phyloP scores from a whole-genome alignment of 495 filamentous ascomycete genomes.

The Penicillium maclennaniae region DNA sequence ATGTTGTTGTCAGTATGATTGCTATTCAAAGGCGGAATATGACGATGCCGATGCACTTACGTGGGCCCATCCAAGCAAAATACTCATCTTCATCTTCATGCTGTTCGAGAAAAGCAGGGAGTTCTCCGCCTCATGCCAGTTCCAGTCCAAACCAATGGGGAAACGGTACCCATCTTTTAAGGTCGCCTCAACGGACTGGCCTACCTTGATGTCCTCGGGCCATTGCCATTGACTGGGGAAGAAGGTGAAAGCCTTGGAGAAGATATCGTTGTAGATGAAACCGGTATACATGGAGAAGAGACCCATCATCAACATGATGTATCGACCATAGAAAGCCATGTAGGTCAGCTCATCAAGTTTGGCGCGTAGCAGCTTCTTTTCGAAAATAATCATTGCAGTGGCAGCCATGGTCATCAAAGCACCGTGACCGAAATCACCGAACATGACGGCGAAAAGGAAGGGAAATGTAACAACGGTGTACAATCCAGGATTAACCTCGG shows the following conservation, averaged over 20 bases:
- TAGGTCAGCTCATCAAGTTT: slow-evolving; percentile 92
- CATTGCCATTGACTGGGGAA: slow-evolving; percentile 89
- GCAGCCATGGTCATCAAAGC: slow-evolving; percentile 77
- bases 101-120: slow-evolving; percentile 91
- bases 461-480: slow-evolving; percentile 96
- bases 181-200: slow-evolving; percentile 56
- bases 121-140: slow-evolving; percentile 94
- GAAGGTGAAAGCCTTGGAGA: slow-evolving; percentile 84
- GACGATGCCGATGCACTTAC: slow-evolving; percentile 36
- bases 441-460: slow-evolving; percentile 99
- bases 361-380: slow-evolving; percentile 75
- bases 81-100: slow-evolving; percentile 99
- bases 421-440: slow-evolving; percentile 94
- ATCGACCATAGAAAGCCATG: slow-evolving; percentile 98
- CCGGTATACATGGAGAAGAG: slow-evolving; percentile 95
- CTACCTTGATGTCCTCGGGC: slow-evolving; percentile 61
- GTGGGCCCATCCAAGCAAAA: slow-evolving; percentile 91
- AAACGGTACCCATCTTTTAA: slow-evolving; percentile 74
- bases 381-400: slow-evolving; percentile 89
- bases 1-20: slow-evolving; percentile 21
- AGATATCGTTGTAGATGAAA: slow-evolving; percentile 95
- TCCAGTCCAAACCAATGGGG: slow-evolving; percentile 95
- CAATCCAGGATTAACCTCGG: slow-evolving; percentile 92
- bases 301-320: slow-evolving; percentile 98
- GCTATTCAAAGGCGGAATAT: slow-evolving; percentile 2